Conservation (phyloP, 495 filamentous ascomycete species). For the Aspergillus coremiiformis region DNA sequence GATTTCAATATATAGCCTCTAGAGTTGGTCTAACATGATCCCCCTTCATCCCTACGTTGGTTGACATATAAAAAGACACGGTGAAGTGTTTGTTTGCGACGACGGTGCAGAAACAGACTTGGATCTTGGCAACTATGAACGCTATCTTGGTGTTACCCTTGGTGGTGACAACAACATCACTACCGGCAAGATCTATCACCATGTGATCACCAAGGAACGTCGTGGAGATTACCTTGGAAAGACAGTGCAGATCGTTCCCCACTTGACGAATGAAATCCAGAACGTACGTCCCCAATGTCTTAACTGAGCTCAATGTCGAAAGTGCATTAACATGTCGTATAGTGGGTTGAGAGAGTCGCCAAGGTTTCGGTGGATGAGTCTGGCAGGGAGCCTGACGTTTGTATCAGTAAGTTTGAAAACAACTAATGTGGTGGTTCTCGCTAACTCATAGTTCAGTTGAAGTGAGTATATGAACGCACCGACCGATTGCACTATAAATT, state of each 20-base stretch:
- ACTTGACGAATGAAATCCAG: constrained; percentile 84
- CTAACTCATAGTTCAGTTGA: constrained; percentile 6
- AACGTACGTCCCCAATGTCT: constrained; percentile 32
- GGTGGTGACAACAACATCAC: constrained; percentile 85
- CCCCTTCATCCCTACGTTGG: neutral
- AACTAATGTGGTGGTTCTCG: neutral
- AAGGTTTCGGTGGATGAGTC: constrained; percentile 83
- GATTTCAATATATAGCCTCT: constrained; percentile 7
- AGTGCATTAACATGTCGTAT: neutral
- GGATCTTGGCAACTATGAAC: constrained; percentile 94
- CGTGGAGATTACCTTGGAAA: constrained; percentile 80
- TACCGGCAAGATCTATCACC: constrained; percentile 88
- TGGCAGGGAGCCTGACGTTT: constrained; percentile 77
- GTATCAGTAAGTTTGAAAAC: constrained; percentile 59
- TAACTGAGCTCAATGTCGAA: neutral
- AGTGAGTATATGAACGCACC: constrained; percentile 4
- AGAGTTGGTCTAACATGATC: constrained; percentile 12
- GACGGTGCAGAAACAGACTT: constrained; percentile 83
- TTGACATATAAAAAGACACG: constrained; percentile 44
- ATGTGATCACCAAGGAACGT: constrained; percentile 75
- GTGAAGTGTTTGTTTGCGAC: constrained; percentile 66
- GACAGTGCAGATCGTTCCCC: constrained; percentile 90
- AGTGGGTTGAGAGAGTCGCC: constrained; percentile 82
- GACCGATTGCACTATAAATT: neutral
- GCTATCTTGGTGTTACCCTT: constrained; percentile 66